Base-by-base conservation (phyloP, 2,329 filamentous ascomycete species). In the Cladosporium sp. region DNA sequence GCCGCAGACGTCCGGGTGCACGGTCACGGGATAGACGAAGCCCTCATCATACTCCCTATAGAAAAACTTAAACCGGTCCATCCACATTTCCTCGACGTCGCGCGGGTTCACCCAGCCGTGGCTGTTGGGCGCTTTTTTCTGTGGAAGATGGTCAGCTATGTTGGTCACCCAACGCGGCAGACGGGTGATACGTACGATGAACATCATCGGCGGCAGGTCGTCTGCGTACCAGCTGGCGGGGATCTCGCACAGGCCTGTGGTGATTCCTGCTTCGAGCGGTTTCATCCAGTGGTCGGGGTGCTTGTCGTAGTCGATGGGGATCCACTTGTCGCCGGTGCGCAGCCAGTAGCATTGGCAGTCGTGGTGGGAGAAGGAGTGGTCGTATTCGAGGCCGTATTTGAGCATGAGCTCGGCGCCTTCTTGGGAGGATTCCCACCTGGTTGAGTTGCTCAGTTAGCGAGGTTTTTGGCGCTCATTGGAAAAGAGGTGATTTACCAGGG, bases 21-120 rank as follows among this genome's bases (percentile, higher is more conserved):
- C 89, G 0, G 90, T 92, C 76, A 92, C 89, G 0, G 90, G 89
- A 71, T 92, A 92, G 62, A 91, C 85, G 68, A 92, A 92, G 8
- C 62, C 62, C 70, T 92, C 89, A 68, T 91, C 52, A 5, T 55
- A n/a, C 5, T 55, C 52, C 31, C 89, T 82, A 74, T 92, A 92
- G 72, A 90, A 91, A 77, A 91, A 92, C 70, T 89, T 84, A 66
- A 90, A 90, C 68, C 89, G 86, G 67, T 89, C 86, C 70, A 83
- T 79, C 87, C 87, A 89, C 37, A 89, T 82, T 37, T 88, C 85
- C 71, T 90, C 86, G 1, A 89, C 83, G 67, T 88, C 86, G n/a
- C 83, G 78, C 0, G 83, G 79, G 59, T 75, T 75, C 2, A 83
- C 80, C 78, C 79, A 89, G 8, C 88, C 88, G 71, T 90, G 88